Evolutionary conservation across 2,329 filamentous ascomycete species (phyloP), one percentile per base, ranked within the genome.

Genomic region (Dissoconium aciculare): DNA sequence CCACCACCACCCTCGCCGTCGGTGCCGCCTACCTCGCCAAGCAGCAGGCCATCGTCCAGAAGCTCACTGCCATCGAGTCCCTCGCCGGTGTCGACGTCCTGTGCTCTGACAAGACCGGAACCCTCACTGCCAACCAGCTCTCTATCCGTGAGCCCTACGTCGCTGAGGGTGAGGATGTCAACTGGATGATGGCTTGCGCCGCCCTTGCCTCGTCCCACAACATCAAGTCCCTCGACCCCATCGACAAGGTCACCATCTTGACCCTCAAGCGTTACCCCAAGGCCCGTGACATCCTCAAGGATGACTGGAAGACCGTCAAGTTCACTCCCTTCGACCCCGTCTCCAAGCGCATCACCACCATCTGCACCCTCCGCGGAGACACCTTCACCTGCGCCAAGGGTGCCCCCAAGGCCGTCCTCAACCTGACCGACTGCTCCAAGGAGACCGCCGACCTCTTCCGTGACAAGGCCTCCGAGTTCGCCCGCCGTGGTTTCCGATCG

Each of bases 101-200:
- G 42, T 83, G 78, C 66, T 82, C 78, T 47, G 78, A 83, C 62
- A 82, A 83, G 69, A 82, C 78, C 27, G 78, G 78, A 63, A 83
- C 78, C 17, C 66, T 82, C 45, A 78, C 74, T 35, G 74, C 74
- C 45, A 78, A 78, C 57, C 76, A 82, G 63, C 67, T 82, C 31
- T 76, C 70, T 49, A 78, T 82, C 50, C 75, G 77, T 53, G 78
- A 82, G 52, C 78, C 78, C 12, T 82, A 75, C 58, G 75, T 81
- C 36, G 71, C 74, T 38, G 77, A 81, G 56, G 78, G 77, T 46
- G 71, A 79, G 51, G 76, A 81, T 57, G 71, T 81, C 55, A 78
- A 82, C 64, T 82, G 76, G 76, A 81, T 82, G 76, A 81, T 82
- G 77, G 76, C 77, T 41, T 77, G 79, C 37, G 77, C 78, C 37